These are phyloP conservation scores for Plasmodium cynomolgi DNA, from an alignment of 169 alveolate genomes.

Conservation along the genomic window DNA sequence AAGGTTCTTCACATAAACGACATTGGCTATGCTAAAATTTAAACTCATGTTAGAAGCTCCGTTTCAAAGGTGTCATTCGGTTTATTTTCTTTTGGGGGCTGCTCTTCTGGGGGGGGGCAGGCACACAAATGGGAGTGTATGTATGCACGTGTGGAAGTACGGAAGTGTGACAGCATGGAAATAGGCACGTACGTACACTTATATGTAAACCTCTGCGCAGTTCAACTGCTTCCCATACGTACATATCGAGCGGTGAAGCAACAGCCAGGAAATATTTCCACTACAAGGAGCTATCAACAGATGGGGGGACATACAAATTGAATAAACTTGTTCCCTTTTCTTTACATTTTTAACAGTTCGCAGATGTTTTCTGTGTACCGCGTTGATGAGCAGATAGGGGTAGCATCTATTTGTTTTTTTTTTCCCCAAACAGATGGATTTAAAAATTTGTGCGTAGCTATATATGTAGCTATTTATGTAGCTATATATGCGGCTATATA, in stretches of 20 bases:
- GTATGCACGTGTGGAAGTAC: not conserved
- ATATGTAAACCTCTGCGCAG: not conserved
- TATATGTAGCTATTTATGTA: not conserved
- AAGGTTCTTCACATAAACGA: constrained; percentile 78
- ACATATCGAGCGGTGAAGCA: not conserved
- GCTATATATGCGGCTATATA: not conserved
- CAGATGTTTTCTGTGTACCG: not conserved
- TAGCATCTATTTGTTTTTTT: not conserved
- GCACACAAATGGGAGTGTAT: not conserved
- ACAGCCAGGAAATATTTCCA: not conserved
- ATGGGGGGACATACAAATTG: not conserved
- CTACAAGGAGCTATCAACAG: not conserved
- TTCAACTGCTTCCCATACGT: not conserved
- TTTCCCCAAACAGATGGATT: not conserved
- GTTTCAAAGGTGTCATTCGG: not conserved
- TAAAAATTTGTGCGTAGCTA: not conserved
- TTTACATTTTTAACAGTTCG: not conserved
- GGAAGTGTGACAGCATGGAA: not conserved
- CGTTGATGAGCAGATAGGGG: not conserved
- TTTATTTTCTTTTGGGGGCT: constrained; percentile 7
- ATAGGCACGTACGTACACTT: not conserved
- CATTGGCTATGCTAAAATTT: constrained; percentile 77
- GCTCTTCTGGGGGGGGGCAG: not conserved
- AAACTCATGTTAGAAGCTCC: constrained; percentile 71
- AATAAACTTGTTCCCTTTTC: not conserved